Percentiles rank a stretch among this genome's conserved stretches.
Conservation (phyloP, 2,329 filamentous ascomycete species). For the Fusarium albidum region DNA sequence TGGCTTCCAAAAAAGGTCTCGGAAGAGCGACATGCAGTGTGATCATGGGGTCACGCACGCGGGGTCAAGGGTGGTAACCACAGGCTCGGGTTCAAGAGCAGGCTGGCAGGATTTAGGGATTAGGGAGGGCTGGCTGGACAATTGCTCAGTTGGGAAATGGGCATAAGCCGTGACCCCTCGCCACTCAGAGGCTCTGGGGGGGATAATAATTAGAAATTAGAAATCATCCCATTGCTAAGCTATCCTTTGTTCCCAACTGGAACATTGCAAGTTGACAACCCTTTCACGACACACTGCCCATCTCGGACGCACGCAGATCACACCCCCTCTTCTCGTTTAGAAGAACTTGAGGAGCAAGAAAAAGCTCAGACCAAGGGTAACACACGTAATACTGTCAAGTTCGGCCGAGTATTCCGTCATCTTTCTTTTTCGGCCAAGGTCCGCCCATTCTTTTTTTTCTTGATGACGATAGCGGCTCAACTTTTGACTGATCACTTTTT, state of each 20-base stretch:
- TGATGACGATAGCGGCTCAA: conserved; percentile 22
- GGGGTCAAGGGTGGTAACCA: conserved; percentile 4
- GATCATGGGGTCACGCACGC: conserved; percentile 27
- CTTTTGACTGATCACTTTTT: conserved; percentile 33
- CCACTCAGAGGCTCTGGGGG: conserved; percentile 7
- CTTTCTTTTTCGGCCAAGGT: conserved; percentile 1
- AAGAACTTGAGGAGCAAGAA: neutral
- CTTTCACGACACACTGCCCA: neutral
- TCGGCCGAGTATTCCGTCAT: conserved; percentile 1
- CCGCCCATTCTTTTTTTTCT: conserved; percentile 5
- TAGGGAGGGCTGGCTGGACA: conserved; percentile 18
- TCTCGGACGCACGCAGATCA: conserved; percentile 14
- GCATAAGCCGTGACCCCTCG: neutral
- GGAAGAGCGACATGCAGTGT: neutral
- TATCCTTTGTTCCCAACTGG: neutral
- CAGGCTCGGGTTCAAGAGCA: conserved; percentile 23
- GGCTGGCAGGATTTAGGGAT: conserved; percentile 23
- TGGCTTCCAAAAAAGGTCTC: conserved; percentile 20
- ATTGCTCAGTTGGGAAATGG: conserved; percentile 4
- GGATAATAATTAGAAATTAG: conserved; percentile 24
- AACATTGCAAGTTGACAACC: neutral
- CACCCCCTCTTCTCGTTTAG: conserved; percentile 26
- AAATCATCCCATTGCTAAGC: neutral
- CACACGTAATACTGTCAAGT: conserved; percentile 30
- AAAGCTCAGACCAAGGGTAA: neutral